These are phyloP conservation scores for Aureobasidium namibiae DNA, from an alignment of 2,329 filamentous ascomycete species.

Conservation along the genomic window DNA sequence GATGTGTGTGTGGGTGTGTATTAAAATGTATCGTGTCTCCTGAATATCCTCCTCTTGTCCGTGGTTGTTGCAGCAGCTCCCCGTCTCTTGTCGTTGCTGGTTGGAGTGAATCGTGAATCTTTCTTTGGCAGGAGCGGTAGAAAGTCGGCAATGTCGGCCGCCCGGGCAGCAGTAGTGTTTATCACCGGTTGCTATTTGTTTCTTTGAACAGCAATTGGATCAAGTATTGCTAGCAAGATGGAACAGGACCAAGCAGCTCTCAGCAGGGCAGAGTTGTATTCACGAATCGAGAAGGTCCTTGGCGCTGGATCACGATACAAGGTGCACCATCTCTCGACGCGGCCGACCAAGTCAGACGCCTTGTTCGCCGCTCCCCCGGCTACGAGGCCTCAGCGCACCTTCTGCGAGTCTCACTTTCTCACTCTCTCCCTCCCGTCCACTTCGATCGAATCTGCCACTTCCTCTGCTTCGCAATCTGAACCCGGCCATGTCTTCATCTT, in stretches of 20 bases:
- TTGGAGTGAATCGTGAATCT: conserved; percentile 1
- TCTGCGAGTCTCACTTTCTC: conserved; percentile 77
- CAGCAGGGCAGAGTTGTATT: conserved; percentile 21
- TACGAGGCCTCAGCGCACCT: conserved; percentile 65
- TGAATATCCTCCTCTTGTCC: background rate
- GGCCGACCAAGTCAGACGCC: conserved; percentile 63
- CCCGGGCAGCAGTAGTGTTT: background rate
- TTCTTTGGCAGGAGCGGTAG: background rate
- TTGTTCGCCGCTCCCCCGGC: conserved; percentile 74
- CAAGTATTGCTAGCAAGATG: conserved; percentile 4
- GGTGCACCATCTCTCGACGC: conserved; percentile 81
- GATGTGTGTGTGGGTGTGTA: background rate
- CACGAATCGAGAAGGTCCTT: conserved; percentile 44
- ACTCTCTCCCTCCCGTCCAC: conserved; percentile 37
- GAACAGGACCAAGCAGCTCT: background rate
- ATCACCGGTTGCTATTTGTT: background rate
- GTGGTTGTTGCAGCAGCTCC: background rate
- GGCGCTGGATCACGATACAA: conserved; percentile 52
- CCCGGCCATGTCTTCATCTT: conserved; percentile 60
- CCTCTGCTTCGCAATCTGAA: conserved; percentile 9
- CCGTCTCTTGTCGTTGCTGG: background rate
- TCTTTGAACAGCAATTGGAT: background rate
- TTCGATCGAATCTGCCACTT: background rate
- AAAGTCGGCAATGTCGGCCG: background rate
- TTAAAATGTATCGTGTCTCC: background rate